These are phyloP conservation scores for Saprolegnia parasitica DNA, from an alignment of 352 stramenopile species.

Conservation along the genomic window DNA sequence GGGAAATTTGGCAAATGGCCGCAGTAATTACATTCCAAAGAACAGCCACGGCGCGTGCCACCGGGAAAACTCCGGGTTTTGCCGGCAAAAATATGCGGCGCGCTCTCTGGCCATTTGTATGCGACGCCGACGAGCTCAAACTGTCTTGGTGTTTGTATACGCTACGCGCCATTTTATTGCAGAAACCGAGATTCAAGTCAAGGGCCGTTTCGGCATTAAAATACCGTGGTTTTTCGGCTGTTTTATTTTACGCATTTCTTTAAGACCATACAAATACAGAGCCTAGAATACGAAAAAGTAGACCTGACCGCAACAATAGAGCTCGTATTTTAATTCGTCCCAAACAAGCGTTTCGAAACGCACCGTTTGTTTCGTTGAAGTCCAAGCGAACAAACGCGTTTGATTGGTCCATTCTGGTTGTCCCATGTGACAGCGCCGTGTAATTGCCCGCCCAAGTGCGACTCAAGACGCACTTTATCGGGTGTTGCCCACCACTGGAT, in stretches of 20 bases:
- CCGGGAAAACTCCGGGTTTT: slow-evolving; percentile 15
- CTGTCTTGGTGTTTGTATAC: not conserved
- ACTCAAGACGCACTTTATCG: not conserved
- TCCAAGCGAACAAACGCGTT: not conserved
- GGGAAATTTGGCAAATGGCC: slow-evolving; percentile 15
- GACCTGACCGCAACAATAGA: not conserved
- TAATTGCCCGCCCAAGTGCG: not conserved
- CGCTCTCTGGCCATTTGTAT: not conserved
- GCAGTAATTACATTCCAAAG: slow-evolving; percentile 11
- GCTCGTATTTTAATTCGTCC: not conserved
- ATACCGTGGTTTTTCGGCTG: not conserved
- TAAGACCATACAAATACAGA: not conserved
- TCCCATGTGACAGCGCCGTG: slow-evolving; percentile 6
- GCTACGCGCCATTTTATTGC: not conserved
- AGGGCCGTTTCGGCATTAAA: not conserved
- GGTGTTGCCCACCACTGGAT: not conserved
- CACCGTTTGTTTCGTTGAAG: slow-evolving; percentile 14
- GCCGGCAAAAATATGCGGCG: not conserved
- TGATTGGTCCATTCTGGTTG: slow-evolving; percentile 9
- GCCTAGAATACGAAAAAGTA: not conserved
- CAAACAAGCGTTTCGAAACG: slow-evolving; percentile 3
- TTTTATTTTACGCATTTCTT: not conserved
- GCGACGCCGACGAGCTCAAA: not conserved
- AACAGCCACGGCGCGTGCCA: not conserved
- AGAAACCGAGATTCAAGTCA: not conserved